phyloP scores from a whole-genome alignment of 139 green algal genomes.

The Closterium sp. region DNA sequence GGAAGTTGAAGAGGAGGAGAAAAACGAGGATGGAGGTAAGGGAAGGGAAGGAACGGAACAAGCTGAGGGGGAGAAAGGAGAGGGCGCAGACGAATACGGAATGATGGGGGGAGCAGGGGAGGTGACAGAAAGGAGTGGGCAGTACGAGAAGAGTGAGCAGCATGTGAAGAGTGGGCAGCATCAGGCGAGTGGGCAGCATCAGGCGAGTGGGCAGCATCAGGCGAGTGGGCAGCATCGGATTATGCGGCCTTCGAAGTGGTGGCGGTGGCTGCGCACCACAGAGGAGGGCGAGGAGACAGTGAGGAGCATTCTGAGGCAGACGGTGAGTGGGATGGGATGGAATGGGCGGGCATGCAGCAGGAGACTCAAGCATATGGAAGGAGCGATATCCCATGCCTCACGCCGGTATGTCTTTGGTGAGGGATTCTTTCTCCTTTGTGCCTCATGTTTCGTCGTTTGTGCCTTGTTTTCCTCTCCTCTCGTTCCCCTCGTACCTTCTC shows the following conservation, averaged over 20 bases:
- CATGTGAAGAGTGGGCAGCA: background rate
- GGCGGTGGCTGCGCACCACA: background rate
- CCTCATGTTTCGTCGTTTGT: no score
- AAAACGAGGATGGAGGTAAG: background rate
- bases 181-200: background rate
- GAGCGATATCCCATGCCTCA: background rate
- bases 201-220: background rate
- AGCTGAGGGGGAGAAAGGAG: no score
- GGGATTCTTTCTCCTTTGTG: background rate
- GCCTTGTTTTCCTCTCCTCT: background rate
- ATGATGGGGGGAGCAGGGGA: no score
- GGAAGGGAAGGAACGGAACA: background rate
- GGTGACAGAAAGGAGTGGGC: no score
- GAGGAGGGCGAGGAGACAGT: background rate
- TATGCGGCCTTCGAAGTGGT: background rate
- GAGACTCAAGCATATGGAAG: no score
- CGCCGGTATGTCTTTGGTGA: no score
- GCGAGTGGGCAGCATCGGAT: background rate
- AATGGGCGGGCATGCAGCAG: no score
- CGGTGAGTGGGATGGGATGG: background rate
- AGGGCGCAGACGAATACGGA: no score
- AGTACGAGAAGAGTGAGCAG: no score
- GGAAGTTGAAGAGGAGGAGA: background rate
- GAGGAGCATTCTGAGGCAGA: background rate
- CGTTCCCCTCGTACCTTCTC: background rate